Base-by-base conservation (phyloP, 345 rosid genomes). In the Eucalyptus erythrocorys region DNA sequence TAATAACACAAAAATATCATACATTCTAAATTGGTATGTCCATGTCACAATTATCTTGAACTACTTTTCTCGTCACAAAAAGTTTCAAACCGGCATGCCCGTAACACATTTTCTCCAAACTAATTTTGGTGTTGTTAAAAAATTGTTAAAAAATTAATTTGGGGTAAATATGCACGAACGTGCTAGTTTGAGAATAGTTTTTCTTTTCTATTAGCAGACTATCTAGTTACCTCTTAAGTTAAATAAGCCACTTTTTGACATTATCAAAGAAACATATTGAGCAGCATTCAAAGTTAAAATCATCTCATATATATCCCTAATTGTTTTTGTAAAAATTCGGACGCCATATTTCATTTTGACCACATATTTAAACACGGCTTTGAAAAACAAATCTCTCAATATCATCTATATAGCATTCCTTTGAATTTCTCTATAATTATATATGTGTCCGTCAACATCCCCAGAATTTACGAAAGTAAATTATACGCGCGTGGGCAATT, bases 31-130 rank as follows among this genome's bases (percentile, higher is more conserved):
- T 12, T 1, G 4, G 2, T 16, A 21, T 1, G 8, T 7, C 1
- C 8, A 1, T 3, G 7, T 2, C 27, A 10, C 14, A 40, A 10
- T 37, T 21, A 76, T 5, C 8, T 1, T 43, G 0, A 76, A 76
- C 1, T 76, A 21, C 12, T 17, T 71, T 71, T 17, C 24, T 3
- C 5, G 1, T 37, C 4, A 4, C 7, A 11, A 71, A 37, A 71
- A 71, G 6, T 71, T 71, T 22, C 45, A 34, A 17, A 10, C 7
- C 3, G 1, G 26, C 14, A 5, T 0, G 4, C 27, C 4, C 14
- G 1, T 6, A 22, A 76, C 47, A 37, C 27, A 21, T 37, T 40
- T 34, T 76, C 4, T 6, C 47, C 15, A 10, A 34, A 17, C 21
- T 5, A 8, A 15, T 16, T 32, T 32, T 68, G 22, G 10, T 5